Percentiles rank a stretch among this genome's conserved stretches.
These are phyloP conservation scores for Cordyceps pruinosa DNA, from an alignment of 2,329 filamentous ascomycete genomes.

Conservation along the genomic window DNA sequence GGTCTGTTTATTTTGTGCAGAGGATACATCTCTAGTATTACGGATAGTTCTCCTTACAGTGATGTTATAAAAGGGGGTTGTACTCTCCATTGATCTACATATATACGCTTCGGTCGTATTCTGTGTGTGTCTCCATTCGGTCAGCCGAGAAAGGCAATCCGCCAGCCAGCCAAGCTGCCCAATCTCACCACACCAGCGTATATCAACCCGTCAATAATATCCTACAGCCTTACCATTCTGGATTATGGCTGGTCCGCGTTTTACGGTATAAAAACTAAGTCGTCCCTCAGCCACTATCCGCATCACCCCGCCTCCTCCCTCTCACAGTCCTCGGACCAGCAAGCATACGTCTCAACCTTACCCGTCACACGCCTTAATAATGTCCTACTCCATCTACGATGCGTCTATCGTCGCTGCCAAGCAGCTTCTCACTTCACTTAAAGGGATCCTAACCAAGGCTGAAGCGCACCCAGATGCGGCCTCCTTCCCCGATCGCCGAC, in stretches of 20 bases:
- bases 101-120: no score
- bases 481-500: constrained; percentile 13
- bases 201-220: not conserved
- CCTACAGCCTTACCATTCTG: not conserved
- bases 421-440: constrained; percentile 18
- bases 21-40: no score
- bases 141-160: not conserved
- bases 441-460: constrained; percentile 20
- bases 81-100: not conserved
- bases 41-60: no score
- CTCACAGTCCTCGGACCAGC: not conserved
- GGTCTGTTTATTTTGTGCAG: no score
- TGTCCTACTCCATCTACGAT: constrained; percentile 23
- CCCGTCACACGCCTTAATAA: constrained; percentile 5
- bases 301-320: not conserved
- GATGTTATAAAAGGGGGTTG: no score
- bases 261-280: not conserved
- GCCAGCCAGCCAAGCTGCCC: not conserved
- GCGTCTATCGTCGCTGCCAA: constrained; percentile 18
- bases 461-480: constrained; percentile 20
- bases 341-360: not conserved
- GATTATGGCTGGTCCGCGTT: no score
- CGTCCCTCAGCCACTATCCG: not conserved
- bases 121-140: no score
- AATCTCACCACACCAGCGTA: not conserved